Percentiles rank a stretch among this genome's conserved stretches.
Evolutionary conservation across 257 asterid species (phyloP).

Genomic region (Solanum appendiculatum): DNA sequence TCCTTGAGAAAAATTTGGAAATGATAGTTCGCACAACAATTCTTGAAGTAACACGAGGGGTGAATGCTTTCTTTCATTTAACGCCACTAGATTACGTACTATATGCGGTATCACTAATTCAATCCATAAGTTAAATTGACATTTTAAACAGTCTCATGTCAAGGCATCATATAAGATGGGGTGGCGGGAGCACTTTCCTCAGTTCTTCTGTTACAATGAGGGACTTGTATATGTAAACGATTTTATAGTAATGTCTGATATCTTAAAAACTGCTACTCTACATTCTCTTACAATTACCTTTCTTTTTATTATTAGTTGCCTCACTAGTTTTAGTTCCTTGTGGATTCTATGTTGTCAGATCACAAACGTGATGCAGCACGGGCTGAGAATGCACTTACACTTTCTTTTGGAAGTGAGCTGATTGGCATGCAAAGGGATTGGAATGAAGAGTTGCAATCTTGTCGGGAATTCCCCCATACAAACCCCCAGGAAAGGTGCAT

Average conservation of each 20-base stretch:
- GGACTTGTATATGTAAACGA: background rate
- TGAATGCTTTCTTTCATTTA: background rate
- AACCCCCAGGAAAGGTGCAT: conserved; percentile 77
- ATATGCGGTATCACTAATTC: background rate
- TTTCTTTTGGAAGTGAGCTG: conserved; percentile 91
- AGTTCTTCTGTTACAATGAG: background rate
- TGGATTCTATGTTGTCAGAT: conserved; percentile 36
- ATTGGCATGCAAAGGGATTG: conserved; percentile 99
- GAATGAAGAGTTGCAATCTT: conserved; percentile 95
- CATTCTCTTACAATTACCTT: background rate
- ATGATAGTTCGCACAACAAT: background rate
- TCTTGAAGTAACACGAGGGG: background rate
- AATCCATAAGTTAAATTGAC: background rate
- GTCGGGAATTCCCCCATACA: conserved; percentile 85
- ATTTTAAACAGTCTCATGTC: background rate
- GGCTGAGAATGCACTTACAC: conserved; percentile 77
- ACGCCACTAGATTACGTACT: background rate
- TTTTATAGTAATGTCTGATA: background rate
- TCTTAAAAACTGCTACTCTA: background rate
- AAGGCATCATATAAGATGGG: background rate
- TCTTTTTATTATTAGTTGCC: background rate
- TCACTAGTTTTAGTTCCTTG: background rate
- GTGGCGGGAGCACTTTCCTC: background rate
- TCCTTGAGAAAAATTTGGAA: background rate
- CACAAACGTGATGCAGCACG: conserved; percentile 95